These are phyloP conservation scores for Oryza rufipogon DNA, from an alignment of 176 grass and related monocot species.

Conservation along the genomic window DNA sequence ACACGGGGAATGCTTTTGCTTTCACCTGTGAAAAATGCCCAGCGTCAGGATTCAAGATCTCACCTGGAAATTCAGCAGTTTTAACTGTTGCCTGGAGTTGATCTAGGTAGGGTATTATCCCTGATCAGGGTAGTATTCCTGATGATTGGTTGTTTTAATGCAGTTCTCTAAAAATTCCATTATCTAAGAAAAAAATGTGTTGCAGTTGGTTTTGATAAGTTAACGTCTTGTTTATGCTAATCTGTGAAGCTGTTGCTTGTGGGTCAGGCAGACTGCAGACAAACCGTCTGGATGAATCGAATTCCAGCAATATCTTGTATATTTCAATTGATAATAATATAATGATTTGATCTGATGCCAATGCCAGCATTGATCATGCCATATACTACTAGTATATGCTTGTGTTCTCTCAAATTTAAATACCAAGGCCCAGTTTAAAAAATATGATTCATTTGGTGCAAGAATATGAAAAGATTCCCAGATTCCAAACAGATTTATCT, in stretches of 20 bases:
- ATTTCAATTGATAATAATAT: not conserved
- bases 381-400: not conserved
- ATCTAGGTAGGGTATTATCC: not conserved
- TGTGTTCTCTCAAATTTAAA: not conserved
- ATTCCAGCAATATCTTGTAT: not conserved
- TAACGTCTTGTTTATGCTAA: constrained; percentile 18
- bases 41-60: not conserved
- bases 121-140: not conserved
- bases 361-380: not conserved
- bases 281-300: not conserved
- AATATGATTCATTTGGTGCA: not conserved
- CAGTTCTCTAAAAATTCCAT: not conserved
- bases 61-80: not conserved
- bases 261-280: not conserved
- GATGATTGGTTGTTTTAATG: not conserved
- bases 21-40: not conserved
- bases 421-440: not conserved
- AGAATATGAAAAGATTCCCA: not conserved
- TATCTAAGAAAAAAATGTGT: not conserved
- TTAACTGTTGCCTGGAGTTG: not conserved
- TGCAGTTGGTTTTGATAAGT: not conserved
- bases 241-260: not conserved
- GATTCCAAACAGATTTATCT: not conserved
- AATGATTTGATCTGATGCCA: not conserved
- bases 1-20: not conserved